Conservation (phyloP, 225 moss, liverwort and hornwort species). For the Bryum argenteum region DNA sequence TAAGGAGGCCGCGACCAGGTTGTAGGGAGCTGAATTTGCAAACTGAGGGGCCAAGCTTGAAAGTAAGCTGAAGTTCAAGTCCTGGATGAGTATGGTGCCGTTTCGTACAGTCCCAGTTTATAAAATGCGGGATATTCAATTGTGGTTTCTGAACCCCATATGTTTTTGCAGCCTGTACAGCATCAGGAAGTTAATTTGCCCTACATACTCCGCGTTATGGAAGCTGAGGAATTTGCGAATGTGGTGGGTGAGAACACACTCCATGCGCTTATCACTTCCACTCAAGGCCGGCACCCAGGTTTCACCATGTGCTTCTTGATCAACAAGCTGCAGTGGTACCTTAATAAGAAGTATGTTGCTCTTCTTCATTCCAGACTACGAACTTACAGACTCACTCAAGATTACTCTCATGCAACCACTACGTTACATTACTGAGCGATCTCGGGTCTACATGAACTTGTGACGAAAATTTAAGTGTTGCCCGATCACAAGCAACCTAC, state of each 20-base stretch:
- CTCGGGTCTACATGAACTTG: no score
- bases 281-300: conserved; percentile 68
- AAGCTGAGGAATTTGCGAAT: conserved; percentile 78
- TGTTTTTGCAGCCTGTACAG: conserved; percentile 59
- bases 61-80: conserved; percentile 36
- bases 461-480: no score
- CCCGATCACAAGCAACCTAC: no score
- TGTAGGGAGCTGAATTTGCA: conserved; percentile 54
- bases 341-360: conserved; percentile 61
- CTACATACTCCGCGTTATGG: conserved; percentile 70
- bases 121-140: not conserved
- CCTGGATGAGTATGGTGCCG: not conserved
- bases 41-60: conserved; percentile 51
- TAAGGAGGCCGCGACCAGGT: conserved; percentile 44
- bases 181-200: conserved; percentile 82
- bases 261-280: conserved; percentile 46
- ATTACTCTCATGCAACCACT: no score
- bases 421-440: no score
- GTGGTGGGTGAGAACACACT: conserved; percentile 59
- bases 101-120: conserved; percentile 14
- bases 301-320: conserved; percentile 79
- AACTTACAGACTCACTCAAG: not conserved
- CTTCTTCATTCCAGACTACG: conserved; percentile 8
- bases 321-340: conserved; percentile 77
- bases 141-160: conserved; percentile 4